These are phyloP conservation scores for Eimeria maxima DNA, from an alignment of 169 alveolate species.

Conservation along the genomic window DNA sequence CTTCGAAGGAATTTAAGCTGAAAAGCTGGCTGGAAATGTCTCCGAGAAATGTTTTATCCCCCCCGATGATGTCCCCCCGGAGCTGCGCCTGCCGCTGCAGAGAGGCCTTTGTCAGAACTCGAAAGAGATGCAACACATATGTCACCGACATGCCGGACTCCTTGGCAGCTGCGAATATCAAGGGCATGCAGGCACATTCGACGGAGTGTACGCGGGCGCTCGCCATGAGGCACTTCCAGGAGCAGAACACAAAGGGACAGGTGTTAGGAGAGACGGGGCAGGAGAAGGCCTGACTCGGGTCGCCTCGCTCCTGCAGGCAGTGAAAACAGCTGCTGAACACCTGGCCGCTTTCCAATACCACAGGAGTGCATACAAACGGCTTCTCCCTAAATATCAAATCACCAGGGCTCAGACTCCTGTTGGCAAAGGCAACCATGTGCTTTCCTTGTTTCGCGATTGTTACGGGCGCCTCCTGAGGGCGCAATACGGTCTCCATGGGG, in stretches of 20 bases:
- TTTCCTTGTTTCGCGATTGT: conserved; percentile 44
- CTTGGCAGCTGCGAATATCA: conserved; percentile 87
- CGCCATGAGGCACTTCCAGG: conserved; percentile 91
- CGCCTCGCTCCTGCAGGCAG: conserved; percentile 90
- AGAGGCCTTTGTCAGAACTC: conserved; percentile 85
- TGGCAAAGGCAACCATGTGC: conserved; percentile 52
- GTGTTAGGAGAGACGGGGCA: conserved; percentile 93
- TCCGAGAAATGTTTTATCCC: background rate
- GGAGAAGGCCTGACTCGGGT: conserved; percentile 86
- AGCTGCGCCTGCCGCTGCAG: conserved; percentile 84
- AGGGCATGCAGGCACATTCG: conserved; percentile 91
- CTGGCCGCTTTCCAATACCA: conserved; percentile 67
- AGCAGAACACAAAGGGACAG: conserved; percentile 93
- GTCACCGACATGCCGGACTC: conserved; percentile 85
- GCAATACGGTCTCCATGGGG: background rate
- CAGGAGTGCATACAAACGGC: conserved; percentile 81
- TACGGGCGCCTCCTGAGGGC: conserved; percentile 41
- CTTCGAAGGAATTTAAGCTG: conserved; percentile 85
- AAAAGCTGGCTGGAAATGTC: conserved; percentile 86
- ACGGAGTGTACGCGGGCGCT: conserved; percentile 91
- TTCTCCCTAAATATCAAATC: conserved; percentile 53
- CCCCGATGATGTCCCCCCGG: background rate
- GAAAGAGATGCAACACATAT: conserved; percentile 85
- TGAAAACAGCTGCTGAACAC: conserved; percentile 91
- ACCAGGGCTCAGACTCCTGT: conserved; percentile 64